Evolutionary conservation across 2,329 filamentous ascomycete genomes (phyloP), one percentile per base, ranked within the genome.

Genomic region (Eurotiales sp.): DNA sequence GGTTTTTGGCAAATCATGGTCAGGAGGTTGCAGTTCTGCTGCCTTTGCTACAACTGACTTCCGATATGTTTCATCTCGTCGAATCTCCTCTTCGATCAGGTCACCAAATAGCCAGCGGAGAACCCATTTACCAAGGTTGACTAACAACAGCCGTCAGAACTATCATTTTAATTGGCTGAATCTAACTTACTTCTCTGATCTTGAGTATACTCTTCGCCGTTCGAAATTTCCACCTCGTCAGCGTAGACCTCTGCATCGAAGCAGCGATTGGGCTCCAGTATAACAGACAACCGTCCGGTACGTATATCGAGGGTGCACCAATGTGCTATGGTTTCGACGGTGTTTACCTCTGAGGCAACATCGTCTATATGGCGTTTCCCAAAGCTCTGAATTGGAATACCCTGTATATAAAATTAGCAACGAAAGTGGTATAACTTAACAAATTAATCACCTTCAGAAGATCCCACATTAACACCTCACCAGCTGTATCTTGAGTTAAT

Each of bases 161-260:
- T 25, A 6, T 14, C 22, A 15, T 23, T 21, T 15, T 12, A 15
- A 37, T 37, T 8, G 15, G 17, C 15, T 2, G 34, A 37, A 19
- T 25, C 25, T 54, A 3, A 68, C 84, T 64, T 79, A 92, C 88
- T 95, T 73, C 93, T 83, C 72, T 97, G 92, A 61, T 99, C 93
- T 61, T 97, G 92, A 52, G 87, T 79, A 64, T 96, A 96, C 11
- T 91, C 86, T 15, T 87, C 76, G n/a, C 82, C 76, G 56, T 90
- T 85, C 10, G 87, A 80, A 50, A 92, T 60, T 36, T 84, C 77
- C 30, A 95, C 74, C 70, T 97, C 91, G 65, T 99, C 93, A 1
- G 90, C 92, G 66, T 99, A 99, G 69, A 96, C 87, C 64, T 99
- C 93, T 14, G 91, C 93, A 70, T 99, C 93, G 61, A 99, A 99